These are phyloP conservation scores for Tylopilus cervinicoccineus DNA, from an alignment of 768 basidiomycete genomes.

Conservation along the genomic window DNA sequence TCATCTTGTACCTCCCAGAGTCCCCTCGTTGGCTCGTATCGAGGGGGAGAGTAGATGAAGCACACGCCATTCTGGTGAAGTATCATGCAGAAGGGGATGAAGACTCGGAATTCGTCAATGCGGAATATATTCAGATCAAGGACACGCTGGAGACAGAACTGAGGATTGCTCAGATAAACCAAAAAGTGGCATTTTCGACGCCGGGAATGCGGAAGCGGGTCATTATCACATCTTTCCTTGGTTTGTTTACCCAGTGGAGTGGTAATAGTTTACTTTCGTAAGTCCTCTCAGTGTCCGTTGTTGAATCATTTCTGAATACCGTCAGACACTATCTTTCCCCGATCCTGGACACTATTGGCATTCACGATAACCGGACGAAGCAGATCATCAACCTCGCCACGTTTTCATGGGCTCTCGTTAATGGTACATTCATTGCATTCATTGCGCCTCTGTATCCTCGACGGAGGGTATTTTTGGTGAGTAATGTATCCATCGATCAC, in stretches of 20 bases:
- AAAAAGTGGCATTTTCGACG: conserved; percentile 1
- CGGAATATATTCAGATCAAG: conserved; percentile 55
- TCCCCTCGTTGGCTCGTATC: conserved; percentile 63
- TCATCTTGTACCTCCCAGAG: conserved; percentile 57
- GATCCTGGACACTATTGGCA: neutral
- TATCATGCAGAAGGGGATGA: conserved; percentile 60
- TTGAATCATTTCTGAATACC: neutral
- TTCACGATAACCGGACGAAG: conserved; percentile 11
- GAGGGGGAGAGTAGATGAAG: conserved; percentile 48
- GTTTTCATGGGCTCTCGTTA: neutral
- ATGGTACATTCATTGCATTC: neutral
- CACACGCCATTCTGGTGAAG: conserved; percentile 43
- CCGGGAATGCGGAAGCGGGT: conserved; percentile 18
- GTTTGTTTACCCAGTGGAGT: conserved; percentile 13
- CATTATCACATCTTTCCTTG: conserved; percentile 11
- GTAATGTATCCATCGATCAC: no score
- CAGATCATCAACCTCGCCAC: neutral
- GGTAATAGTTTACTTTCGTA: no score
- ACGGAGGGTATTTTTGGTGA: neutral
- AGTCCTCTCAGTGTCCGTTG: no score
- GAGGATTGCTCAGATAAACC: neutral
- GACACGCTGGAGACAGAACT: conserved; percentile 40
- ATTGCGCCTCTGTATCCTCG: neutral
- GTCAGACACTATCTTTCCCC: neutral
- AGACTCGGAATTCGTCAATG: neutral